Evolutionary conservation across 768 basidiomycete species (phyloP).

Genomic region (Lyophyllum shimeji): DNA sequence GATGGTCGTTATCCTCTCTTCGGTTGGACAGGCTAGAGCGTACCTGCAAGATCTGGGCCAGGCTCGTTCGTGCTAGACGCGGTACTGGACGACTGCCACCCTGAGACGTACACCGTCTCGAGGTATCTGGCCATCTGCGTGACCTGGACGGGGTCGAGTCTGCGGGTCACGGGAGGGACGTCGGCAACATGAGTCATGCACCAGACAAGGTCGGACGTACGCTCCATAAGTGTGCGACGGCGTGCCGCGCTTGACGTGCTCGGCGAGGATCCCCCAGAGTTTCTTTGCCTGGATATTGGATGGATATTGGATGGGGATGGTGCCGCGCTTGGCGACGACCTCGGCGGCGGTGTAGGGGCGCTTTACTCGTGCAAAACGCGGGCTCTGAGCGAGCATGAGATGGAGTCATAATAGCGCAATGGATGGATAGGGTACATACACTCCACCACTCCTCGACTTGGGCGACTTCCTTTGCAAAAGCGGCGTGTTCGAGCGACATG

Average conservation of each 20-base stretch:
- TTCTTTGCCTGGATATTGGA: conserved; percentile 87
- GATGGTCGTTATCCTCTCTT: not conserved
- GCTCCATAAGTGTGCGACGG: conserved; percentile 98
- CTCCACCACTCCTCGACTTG: conserved; percentile 92
- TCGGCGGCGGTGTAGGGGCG: conserved; percentile 93
- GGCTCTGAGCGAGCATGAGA: conserved; percentile 47
- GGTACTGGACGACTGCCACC: conserved; percentile 93
- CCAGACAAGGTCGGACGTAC: conserved; percentile 56
- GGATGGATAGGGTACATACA: conserved; percentile 41
- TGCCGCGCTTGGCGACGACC: conserved; percentile 93
- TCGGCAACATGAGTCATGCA: not conserved
- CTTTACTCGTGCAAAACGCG: conserved; percentile 83
- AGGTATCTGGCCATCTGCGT: conserved; percentile 99
- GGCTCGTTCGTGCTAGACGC: conserved; percentile 95
- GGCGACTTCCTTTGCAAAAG: conserved; percentile 80
- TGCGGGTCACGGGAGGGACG: conserved; percentile 65
- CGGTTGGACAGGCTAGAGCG: conserved; percentile 14
- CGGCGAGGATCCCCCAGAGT: conserved; percentile 69
- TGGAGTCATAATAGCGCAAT: conserved; percentile 7
- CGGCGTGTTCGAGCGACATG: conserved; percentile 67
- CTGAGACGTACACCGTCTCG: conserved; percentile 98
- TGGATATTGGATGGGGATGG: conserved; percentile 81
- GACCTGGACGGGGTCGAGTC: conserved; percentile 95
- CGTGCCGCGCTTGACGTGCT: conserved; percentile 75
- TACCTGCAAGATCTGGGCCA: conserved; percentile 96